Evolutionary conservation across 2,329 filamentous ascomycete species (phyloP).

Genomic region (Calonectria crousiana): DNA sequence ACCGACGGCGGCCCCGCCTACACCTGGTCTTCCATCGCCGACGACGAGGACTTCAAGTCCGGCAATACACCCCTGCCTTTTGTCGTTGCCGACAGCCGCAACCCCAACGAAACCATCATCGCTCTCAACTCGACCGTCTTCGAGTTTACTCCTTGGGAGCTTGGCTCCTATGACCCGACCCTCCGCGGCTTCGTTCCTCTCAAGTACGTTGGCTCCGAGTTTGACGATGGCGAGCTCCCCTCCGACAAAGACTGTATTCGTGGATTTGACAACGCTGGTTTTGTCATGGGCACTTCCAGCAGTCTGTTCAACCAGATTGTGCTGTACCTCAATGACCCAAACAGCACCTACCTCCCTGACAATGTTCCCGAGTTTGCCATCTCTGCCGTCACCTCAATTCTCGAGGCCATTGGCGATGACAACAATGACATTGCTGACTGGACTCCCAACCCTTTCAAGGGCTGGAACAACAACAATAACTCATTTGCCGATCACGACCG

Average conservation of each 20-base stretch:
- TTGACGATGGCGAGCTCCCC: conserved; percentile 61
- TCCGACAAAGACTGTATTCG: conserved; percentile 60
- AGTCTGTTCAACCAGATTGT: conserved; percentile 81
- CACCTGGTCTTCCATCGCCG: conserved; percentile 80
- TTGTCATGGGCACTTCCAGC: conserved; percentile 85
- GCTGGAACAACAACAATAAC: conserved; percentile 62
- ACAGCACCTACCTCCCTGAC: conserved; percentile 63
- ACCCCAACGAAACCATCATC: conserved; percentile 57
- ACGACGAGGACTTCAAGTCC: conserved; percentile 56
- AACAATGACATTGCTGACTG: conserved; percentile 83
- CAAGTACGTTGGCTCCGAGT: conserved; percentile 70
- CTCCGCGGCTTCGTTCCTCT: conserved; percentile 71
- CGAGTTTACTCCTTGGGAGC: conserved; percentile 76
- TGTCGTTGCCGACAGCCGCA: conserved; percentile 61
- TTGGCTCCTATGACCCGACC: conserved; percentile 73
- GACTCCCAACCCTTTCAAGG: conserved; percentile 69
- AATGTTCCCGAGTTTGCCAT: conserved; percentile 56
- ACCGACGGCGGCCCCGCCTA: conserved; percentile 79
- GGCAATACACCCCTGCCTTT: conserved; percentile 62
- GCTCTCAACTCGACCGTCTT: conserved; percentile 70
- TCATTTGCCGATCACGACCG: conserved; percentile 57
- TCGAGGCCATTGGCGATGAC: conserved; percentile 66
- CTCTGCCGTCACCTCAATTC: conserved; percentile 61
- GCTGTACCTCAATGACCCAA: conserved; percentile 73
- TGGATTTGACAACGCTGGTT: conserved; percentile 85